Evolutionary conservation across 495 filamentous ascomycete species (phyloP), one percentile per base, ranked within the genome.

Genomic region (Staphylotrichum tortipilum): DNA sequence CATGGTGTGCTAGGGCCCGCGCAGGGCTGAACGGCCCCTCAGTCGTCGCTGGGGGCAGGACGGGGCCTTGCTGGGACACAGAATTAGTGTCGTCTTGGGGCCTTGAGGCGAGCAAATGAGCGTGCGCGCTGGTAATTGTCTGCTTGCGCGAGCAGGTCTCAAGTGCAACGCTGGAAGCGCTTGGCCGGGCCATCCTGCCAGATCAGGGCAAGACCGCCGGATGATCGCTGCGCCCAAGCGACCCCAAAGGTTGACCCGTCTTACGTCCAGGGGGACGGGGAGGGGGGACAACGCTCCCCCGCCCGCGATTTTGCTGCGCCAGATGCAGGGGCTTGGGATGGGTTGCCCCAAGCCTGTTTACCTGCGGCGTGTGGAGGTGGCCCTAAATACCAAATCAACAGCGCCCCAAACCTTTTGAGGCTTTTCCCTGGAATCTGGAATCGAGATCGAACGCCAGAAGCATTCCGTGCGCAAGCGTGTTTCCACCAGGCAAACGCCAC

Each of bases 201-300:
- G 10, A 35, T 41, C 7, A 2, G 29, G 47, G 30, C 10, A 18
- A 31, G 14, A 34, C 22, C 6, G 30, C 47, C 47, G 47, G 47
- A 3, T 21, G 47, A 49, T 42, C 37, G 23, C 44, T 37, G 31
- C 7, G 2, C 8, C 19, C 33, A 37, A 35, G 23, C 14, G 23
- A 29, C 0, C 12, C 7, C 33, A 18, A 42, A 49, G 6, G 2
- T 49, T 58, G 18, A 17, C 8, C 55, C 55, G 55, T 58, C 55
- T 58, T 58, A 55, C 44, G 55, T 47, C 48, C 53, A 55, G 55
- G 29, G 15, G 14, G 26, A 8, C 8, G 18, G 9, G 11, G 26
- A 24, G 15, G 42, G n/a, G n/a, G n/a, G n/a, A n/a, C n/a, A n/a
- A n/a, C 31, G 14, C 14, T 18, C 11, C 14, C n/a, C 39, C n/a